Base-by-base conservation (phyloP, 805 yeast genomes). In the Candida arabinofermentans region DNA sequence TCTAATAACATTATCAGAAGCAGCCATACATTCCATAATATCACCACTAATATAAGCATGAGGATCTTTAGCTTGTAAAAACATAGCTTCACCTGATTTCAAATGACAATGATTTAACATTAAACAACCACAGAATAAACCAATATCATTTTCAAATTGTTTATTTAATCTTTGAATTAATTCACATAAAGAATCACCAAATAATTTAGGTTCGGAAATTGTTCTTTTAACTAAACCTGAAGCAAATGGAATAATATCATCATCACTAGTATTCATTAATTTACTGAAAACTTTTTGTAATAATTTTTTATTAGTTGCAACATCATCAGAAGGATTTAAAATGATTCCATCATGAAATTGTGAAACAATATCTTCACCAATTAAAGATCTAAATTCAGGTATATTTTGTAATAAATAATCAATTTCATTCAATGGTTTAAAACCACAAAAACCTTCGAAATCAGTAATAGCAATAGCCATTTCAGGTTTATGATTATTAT, bases 11-110 rank as follows among this genome's bases (percentile, higher is more conserved):
- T 93, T 93, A 65, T 93, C 99, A 31, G 95, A 83, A 8, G 99
- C 97, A 33, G 99, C 99, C 99, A 93, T 93, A 72, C 99, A 93
- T 71, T 93, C 99, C 59, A 93, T 90, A 53, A 93, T 93, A 65
- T 93, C 98, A 51, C 99, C 99, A 41, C 83, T 75, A 47, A 93
- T 91, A 67, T 93, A 93, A 26, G 99, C 99, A 66, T 93, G 99
- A 21, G 98, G 98, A 65, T 90, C 97, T 67, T 88, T 87, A 34
- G 99, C 98, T 60, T 87, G 88, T 62, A 93, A 74, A 61, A 90
- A 93, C 82, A 93, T 89, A 43, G 97, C 98, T 70, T 93, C 96
- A 48, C 99, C 99, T 10, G 87, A 76, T 29, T 77, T 67, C 56
- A 93, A 75, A 46, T 68, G 69, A 56, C 90, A 90, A 62, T 90